Percentiles rank a stretch among this genome's conserved stretches.
These are phyloP conservation scores for Lignosus rhinocerotis DNA, from an alignment of 1,284 basidiomycete species.

Conservation along the genomic window DNA sequence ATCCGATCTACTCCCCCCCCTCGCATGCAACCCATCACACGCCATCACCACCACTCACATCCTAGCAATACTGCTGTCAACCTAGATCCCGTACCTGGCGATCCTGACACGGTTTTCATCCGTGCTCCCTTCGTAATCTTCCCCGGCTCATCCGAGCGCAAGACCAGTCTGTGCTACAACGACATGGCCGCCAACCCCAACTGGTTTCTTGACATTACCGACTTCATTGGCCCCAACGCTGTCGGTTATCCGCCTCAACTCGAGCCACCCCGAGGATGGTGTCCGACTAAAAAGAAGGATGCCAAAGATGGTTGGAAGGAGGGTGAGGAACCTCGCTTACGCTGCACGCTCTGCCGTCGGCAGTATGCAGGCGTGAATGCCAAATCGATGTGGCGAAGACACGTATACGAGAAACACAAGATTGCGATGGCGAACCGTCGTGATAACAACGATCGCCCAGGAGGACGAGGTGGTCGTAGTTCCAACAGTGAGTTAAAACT, in stretches of 20 bases:
- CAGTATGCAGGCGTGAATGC: conserved; percentile 82
- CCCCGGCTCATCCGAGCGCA: conserved; percentile 57
- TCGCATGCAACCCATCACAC: conserved; percentile 28
- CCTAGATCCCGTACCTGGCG: conserved; percentile 65
- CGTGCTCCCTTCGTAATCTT: conserved; percentile 69
- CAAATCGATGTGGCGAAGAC: conserved; percentile 84
- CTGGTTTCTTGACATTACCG: conserved; percentile 72
- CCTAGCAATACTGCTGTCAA: conserved; percentile 44
- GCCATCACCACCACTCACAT: conserved; percentile 25
- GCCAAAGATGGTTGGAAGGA: conserved; percentile 73
- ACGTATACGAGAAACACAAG: conserved; percentile 84
- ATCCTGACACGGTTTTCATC: conserved; percentile 65
- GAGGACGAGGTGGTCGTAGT: conserved; percentile 58
- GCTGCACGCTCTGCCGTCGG: conserved; percentile 79
- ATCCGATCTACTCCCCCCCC: conserved; percentile 41
- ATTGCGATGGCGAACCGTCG: conserved; percentile 82
- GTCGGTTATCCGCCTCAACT: conserved; percentile 70
- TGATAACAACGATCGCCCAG: conserved; percentile 59
- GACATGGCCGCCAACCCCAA: conserved; percentile 68
- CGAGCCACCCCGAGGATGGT: conserved; percentile 80
- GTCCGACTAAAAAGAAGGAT: conserved; percentile 78
- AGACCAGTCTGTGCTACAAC: conserved; percentile 67
- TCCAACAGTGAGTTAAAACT: conserved; percentile 54
- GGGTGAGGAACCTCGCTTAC: conserved; percentile 71
- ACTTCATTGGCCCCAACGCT: conserved; percentile 58